Base-by-base conservation (phyloP, 768 basidiomycete genomes). In the Panus rudis region DNA sequence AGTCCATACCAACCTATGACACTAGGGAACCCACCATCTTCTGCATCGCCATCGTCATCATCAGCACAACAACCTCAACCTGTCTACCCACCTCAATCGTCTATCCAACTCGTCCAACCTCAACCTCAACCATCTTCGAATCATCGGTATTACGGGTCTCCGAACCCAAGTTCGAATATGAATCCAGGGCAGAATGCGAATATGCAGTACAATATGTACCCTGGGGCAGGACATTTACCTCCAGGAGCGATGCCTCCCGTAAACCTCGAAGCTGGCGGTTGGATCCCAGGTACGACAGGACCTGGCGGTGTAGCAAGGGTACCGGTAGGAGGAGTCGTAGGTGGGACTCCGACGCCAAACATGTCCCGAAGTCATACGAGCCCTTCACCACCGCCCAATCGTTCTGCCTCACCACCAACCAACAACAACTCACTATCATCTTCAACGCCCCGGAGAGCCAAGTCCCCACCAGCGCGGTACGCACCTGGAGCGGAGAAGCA, bases 241-340 rank as follows among this genome's bases (percentile, higher is more conserved):
- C 79, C 80, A 22, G 79, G 78, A 17, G 74, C 78, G 11, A 81
- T 80, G 76, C 62, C 76, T 8, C 76, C 79, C n/a, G 53, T 65
- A 28, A 69, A 55, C 10, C 52, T 55, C n/a, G 63, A 61, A 20
- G 58, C 56, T 40, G 51, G 13, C 50, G 59, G 56, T 23, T 61
- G 41, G 52, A 37, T 69, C 31, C 63, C 70, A 52, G 58, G 59
- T 17, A 59, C 26, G 7, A 51, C 34, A 49, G 59, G 34, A 57
- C 44, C 52, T 43, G 39, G 52, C 11, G 30, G 56, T 24, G n/a
- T n/a, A n/a, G n/a, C n/a, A n/a, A n/a, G n/a, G n/a, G n/a, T n/a
- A n/a, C n/a, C n/a, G n/a, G n/a, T n/a, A n/a, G n/a, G n/a, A n/a
- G n/a, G n/a, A n/a, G n/a, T n/a, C n/a, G n/a, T n/a, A n/a, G n/a